A percentile compares a stretch with the other conserved stretches of the same genome.
Evolutionary conservation across 495 filamentous ascomycete species (phyloP).

Genomic region (Annulohypoxylon nitens): DNA sequence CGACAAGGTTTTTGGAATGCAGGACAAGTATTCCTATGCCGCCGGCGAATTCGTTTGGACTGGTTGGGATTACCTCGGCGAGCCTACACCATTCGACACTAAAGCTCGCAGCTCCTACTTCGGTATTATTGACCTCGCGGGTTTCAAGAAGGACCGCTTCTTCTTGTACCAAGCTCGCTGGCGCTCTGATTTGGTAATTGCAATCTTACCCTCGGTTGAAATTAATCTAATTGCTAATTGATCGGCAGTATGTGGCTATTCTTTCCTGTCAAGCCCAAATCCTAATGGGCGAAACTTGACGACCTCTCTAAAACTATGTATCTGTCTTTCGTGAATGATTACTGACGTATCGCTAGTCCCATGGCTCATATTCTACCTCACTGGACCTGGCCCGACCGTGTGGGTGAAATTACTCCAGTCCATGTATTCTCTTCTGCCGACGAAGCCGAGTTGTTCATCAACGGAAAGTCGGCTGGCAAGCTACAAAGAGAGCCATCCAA

Average conservation of each 20-base stretch:
- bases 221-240: constrained; percentile 24
- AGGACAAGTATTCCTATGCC: constrained; percentile 60
- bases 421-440: constrained; percentile 63
- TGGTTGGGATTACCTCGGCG: constrained; percentile 65
- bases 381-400: constrained; percentile 64
- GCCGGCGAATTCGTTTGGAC: constrained; percentile 66
- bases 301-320: background rate
- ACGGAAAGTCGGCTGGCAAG: constrained; percentile 57
- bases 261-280: background rate
- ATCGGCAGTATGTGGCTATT: constrained; percentile 26
- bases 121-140: constrained; percentile 64
- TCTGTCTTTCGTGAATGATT: background rate
- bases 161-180: constrained; percentile 63
- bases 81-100: constrained; percentile 60
- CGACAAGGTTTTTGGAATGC: constrained; percentile 62
- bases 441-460: constrained; percentile 65
- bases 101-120: constrained; percentile 61
- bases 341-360: constrained; percentile 28
- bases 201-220: background rate
- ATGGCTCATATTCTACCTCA: constrained; percentile 63
- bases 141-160: constrained; percentile 65
- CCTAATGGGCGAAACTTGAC: background rate
- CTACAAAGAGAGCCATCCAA: constrained; percentile 49
- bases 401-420: constrained; percentile 61
- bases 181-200: constrained; percentile 53